Conservation (phyloP, 2,329 filamentous ascomycete genomes). For the Colletotrichum godetiae region DNA sequence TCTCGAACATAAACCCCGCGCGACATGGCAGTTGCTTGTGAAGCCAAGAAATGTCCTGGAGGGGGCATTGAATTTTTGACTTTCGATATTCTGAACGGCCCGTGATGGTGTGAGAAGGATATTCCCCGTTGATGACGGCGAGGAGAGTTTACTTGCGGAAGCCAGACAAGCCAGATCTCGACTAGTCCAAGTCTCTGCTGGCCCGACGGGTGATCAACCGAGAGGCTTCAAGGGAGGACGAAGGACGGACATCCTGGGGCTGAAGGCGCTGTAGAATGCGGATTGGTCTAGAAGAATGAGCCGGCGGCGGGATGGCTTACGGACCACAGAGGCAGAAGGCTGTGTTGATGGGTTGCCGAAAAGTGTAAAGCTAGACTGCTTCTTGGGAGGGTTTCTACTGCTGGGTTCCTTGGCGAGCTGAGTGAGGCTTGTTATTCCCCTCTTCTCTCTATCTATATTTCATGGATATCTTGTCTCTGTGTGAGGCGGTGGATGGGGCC, state of each 20-base stretch:
- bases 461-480: background rate
- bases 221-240: background rate
- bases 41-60: background rate
- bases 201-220: background rate
- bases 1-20: background rate
- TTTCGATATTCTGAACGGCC: background rate
- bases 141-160: background rate
- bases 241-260: slow-evolving; percentile 5
- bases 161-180: background rate
- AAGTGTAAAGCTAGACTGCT: background rate
- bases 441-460: no score
- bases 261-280: background rate
- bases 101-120: background rate
- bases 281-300: background rate
- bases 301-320: background rate
- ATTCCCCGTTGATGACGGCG: background rate
- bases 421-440: background rate
- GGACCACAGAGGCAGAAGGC: background rate
- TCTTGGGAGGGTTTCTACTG: background rate
- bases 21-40: background rate
- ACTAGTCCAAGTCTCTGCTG: background rate
- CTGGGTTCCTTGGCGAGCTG: slow-evolving; percentile 5
- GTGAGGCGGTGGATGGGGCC: background rate
- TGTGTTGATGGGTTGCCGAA: background rate
- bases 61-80: background rate